These are phyloP conservation scores for Suillus hirtellus DNA, from an alignment of 768 basidiomycete genomes.

Conservation along the genomic window DNA sequence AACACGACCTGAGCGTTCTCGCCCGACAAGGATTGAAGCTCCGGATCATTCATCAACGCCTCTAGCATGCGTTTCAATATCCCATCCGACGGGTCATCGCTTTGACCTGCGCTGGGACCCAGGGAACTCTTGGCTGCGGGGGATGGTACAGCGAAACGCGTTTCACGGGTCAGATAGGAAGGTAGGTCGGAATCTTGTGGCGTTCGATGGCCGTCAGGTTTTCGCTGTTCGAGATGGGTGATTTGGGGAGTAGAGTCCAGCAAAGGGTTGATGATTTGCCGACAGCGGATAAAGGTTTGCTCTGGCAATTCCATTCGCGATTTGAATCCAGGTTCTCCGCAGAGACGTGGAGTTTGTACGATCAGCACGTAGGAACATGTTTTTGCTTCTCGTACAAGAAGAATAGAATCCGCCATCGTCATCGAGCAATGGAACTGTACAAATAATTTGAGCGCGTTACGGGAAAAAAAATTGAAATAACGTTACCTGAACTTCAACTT, in stretches of 20 bases:
- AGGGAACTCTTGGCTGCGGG: slow-evolving; percentile 21
- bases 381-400: slow-evolving; percentile 90
- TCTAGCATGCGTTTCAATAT: slow-evolving; percentile 32
- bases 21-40: slow-evolving; percentile 28
- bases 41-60: slow-evolving; percentile 31
- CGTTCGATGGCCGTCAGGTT: slow-evolving; percentile 27
- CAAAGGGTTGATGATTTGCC: slow-evolving; percentile 57
- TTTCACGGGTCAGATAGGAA: slow-evolving; percentile 49
- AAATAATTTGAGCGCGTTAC: slow-evolving; percentile 8
- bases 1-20: slow-evolving; percentile 41
- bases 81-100: slow-evolving; percentile 22
- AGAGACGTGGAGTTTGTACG: slow-evolving; percentile 92
- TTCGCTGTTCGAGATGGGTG: slow-evolving; percentile 32
- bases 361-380: slow-evolving; percentile 94
- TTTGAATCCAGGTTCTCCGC: slow-evolving; percentile 90
- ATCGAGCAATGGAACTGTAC: slow-evolving; percentile 91
- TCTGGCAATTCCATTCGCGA: slow-evolving; percentile 65
- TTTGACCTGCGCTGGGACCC: slow-evolving; percentile 19
- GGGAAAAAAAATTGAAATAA: slow-evolving; percentile 10
- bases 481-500: slow-evolving; percentile 92
- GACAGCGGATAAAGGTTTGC: slow-evolving; percentile 75
- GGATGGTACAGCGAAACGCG: slow-evolving; percentile 45
- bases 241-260: slow-evolving; percentile 20
- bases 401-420: slow-evolving; percentile 88
- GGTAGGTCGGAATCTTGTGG: slow-evolving; percentile 59